These are phyloP conservation scores for Agaricus subrufescens DNA, from an alignment of 768 basidiomycete species.

Conservation along the genomic window DNA sequence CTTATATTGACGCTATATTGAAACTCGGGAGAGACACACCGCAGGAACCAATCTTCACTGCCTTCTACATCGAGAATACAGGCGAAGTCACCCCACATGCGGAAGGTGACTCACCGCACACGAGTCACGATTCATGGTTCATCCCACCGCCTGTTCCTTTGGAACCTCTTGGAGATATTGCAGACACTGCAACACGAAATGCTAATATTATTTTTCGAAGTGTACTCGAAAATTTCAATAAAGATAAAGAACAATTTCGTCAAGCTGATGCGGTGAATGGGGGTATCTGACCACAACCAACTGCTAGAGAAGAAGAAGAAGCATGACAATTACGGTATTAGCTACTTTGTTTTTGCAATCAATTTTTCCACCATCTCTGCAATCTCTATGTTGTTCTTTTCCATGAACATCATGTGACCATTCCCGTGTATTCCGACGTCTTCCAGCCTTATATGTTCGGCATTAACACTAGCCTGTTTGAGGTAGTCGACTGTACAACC, in stretches of 20 bases:
- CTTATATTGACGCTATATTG: constrained; percentile 53
- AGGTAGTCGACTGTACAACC: constrained; percentile 39
- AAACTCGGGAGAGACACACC: constrained; percentile 21
- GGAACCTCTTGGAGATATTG: constrained; percentile 33
- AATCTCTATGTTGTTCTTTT: constrained; percentile 41
- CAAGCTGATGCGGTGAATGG: background rate
- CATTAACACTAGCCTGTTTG: constrained; percentile 37
- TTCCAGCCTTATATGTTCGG: constrained; percentile 35
- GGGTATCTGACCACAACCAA: constrained; percentile 1
- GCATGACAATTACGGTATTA: background rate
- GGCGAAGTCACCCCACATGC: background rate
- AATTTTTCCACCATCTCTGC: constrained; percentile 35
- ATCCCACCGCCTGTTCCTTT: constrained; percentile 14
- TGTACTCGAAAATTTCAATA: background rate
- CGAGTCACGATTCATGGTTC: constrained; percentile 2
- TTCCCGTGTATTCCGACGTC: constrained; percentile 46
- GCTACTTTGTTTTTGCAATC: constrained; percentile 12
- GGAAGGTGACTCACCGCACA: background rate
- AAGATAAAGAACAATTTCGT: background rate
- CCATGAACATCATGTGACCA: constrained; percentile 56
- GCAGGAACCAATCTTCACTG: constrained; percentile 41
- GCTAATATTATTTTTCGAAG: constrained; percentile 39
- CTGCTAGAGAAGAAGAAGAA: background rate
- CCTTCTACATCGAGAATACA: constrained; percentile 51
- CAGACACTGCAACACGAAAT: constrained; percentile 50